Conservation (phyloP, 306 rosid genomes). For the Senna tora region DNA sequence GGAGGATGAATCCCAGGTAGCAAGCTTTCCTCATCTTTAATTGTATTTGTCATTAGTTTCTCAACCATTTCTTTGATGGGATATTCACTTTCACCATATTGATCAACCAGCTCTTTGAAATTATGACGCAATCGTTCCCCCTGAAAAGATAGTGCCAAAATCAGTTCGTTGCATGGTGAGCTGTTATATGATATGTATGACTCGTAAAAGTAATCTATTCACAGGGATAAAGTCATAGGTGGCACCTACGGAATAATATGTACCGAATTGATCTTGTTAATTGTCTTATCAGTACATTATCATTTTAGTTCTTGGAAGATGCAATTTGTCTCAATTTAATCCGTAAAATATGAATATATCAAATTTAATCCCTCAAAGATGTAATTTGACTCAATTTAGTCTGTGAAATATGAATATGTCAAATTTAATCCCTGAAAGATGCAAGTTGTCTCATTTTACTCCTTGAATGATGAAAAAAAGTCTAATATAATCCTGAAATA, state of each 20-base stretch:
- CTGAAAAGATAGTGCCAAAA: conserved; percentile 42
- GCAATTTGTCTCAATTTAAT: too few relatives aligned
- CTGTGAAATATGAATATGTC: too few relatives aligned
- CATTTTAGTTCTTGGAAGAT: too few relatives aligned
- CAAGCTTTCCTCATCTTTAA: conserved; percentile 59
- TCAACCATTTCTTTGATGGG: conserved; percentile 63
- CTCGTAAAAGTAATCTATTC: neutral
- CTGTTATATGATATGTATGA: too few relatives aligned
- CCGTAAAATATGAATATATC: too few relatives aligned
- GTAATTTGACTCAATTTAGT: too few relatives aligned
- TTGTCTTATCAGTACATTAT: too few relatives aligned
- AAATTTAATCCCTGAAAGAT: too few relatives aligned
- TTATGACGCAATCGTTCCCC: conserved; percentile 61
- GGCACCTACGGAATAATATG: neutral
- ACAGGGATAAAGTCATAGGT: neutral
- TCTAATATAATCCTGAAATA: too few relatives aligned
- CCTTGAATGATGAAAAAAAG: too few relatives aligned
- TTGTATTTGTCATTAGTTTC: conserved; percentile 64
- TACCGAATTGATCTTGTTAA: neutral
- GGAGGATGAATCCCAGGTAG: conserved; percentile 65
- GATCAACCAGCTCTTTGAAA: conserved; percentile 56
- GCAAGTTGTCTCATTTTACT: too few relatives aligned
- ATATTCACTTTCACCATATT: conserved; percentile 52
- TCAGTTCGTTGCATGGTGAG: neutral
- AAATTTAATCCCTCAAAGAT: too few relatives aligned